phyloP scores from a whole-genome alignment of 2,329 filamentous ascomycete genomes.

The Aphanoascus verrucosus region DNA sequence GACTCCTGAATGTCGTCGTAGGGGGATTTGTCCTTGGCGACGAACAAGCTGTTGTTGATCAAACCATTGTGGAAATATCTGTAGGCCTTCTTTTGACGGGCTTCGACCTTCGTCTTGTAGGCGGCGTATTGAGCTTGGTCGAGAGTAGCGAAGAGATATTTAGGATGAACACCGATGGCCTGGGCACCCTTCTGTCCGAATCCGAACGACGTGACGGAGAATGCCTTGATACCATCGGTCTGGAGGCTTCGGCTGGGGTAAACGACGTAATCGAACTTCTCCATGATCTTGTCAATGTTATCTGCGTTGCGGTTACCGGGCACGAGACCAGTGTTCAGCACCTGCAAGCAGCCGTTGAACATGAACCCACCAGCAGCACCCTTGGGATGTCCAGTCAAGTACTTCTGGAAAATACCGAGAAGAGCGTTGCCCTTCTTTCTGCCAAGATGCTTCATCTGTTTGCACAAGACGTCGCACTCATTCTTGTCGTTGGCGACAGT shows the following conservation, averaged over 20 bases:
- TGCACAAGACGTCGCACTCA: conserved; percentile 92
- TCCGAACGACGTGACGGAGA: conserved; percentile 97
- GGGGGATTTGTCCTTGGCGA: conserved; percentile 82
- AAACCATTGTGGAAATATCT: conserved; percentile 96
- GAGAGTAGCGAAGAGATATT: conserved; percentile 89
- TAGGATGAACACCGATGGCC: conserved; percentile 91
- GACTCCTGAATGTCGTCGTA: conserved; percentile 81
- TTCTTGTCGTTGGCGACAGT: conserved; percentile 99
- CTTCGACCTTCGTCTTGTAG: conserved; percentile 81
- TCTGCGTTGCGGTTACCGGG: conserved; percentile 97
- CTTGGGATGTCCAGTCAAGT: conserved; percentile 96
- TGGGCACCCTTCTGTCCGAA: conserved; percentile 99
- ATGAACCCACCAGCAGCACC: conserved; percentile 99
- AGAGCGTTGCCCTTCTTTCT: conserved; percentile 94
- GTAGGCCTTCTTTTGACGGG: conserved; percentile 97
- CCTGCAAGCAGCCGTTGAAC: conserved; percentile 96
- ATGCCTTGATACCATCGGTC: conserved; percentile 96
- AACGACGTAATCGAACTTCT: conserved; percentile 95
- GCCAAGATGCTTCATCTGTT: conserved; percentile 89
- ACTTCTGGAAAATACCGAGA: conserved; percentile 98
- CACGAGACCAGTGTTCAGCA: conserved; percentile 85
- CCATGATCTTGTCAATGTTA: conserved; percentile 92
- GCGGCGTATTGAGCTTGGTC: conserved; percentile 70
- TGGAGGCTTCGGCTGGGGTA: conserved; percentile 93
- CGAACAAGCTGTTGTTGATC: conserved; percentile 96